Evolutionary conservation across 345 rosid species (phyloP).

Genomic region (Dipteronia sinensis): DNA sequence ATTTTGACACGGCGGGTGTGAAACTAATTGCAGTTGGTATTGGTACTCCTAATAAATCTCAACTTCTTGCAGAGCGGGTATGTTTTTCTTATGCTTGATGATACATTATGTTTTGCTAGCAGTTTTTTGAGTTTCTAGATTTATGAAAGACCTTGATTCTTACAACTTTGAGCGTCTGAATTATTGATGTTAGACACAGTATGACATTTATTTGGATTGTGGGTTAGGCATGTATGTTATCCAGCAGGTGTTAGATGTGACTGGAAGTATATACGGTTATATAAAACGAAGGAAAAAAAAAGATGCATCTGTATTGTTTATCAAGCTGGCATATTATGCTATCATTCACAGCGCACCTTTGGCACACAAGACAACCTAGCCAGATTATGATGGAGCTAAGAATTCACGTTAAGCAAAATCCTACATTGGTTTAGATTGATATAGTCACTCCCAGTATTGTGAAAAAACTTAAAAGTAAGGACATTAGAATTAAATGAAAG

Average conservation of each 20-base stretch:
- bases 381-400: not conserved
- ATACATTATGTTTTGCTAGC: not conserved
- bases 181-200: not conserved
- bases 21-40: constrained; percentile 82
- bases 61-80: constrained; percentile 66
- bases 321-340: not conserved
- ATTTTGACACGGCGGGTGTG: constrained; percentile 80
- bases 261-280: not conserved
- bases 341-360: not conserved
- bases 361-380: not conserved
- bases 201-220: not conserved
- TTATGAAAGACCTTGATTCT: not conserved
- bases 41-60: constrained; percentile 84
- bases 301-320: not conserved
- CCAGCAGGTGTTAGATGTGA: not conserved
- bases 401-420: not conserved
- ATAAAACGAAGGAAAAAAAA: not conserved
- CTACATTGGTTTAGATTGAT: not conserved
- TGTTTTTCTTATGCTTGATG: not conserved
- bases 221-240: not conserved
- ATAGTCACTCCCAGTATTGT: not conserved
- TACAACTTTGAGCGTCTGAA: not conserved
- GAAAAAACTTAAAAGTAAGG: not conserved
- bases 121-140: not conserved
- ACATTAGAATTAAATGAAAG: not conserved